Percentiles rank a stretch among this genome's conserved stretches.
These are phyloP conservation scores for Phytopythium cucurbitacearum DNA, from an alignment of 352 stramenopile species.

Conservation along the genomic window DNA sequence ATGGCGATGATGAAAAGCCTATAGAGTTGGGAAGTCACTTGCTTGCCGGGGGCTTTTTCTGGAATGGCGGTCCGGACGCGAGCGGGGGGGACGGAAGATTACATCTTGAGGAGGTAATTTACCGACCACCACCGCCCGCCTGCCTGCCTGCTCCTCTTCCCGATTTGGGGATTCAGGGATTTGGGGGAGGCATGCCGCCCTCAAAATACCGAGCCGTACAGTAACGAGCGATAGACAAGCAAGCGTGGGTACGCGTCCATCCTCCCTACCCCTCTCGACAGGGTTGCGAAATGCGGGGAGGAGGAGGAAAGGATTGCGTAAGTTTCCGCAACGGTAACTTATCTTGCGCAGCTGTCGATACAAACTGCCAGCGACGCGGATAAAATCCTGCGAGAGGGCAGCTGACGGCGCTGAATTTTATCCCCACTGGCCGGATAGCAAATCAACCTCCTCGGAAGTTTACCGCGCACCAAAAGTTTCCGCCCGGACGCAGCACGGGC, in stretches of 20 bases:
- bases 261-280: no score
- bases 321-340: not conserved
- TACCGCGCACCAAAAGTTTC: no score
- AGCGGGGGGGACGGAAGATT: not conserved
- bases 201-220: no score
- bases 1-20: slow-evolving; percentile 9
- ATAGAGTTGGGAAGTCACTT: not conserved
- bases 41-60: slow-evolving; percentile 26
- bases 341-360: not conserved
- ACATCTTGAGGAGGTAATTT: slow-evolving; percentile 1
- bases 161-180: no score
- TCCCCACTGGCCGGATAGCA: no score
- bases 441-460: no score
- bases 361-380: not conserved
- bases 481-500: no score
- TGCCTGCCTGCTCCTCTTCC: no score
- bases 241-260: no score
- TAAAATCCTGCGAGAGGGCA: slow-evolving; percentile 5
- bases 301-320: not conserved
- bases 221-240: no score
- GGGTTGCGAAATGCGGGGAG: no score
- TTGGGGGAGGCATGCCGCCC: no score
- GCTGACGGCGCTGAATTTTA: not conserved
- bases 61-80: slow-evolving; percentile 21
- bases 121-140: not conserved